phyloP scores from a whole-genome alignment of 2,329 filamentous ascomycete species.

The Alternaria dauci region DNA sequence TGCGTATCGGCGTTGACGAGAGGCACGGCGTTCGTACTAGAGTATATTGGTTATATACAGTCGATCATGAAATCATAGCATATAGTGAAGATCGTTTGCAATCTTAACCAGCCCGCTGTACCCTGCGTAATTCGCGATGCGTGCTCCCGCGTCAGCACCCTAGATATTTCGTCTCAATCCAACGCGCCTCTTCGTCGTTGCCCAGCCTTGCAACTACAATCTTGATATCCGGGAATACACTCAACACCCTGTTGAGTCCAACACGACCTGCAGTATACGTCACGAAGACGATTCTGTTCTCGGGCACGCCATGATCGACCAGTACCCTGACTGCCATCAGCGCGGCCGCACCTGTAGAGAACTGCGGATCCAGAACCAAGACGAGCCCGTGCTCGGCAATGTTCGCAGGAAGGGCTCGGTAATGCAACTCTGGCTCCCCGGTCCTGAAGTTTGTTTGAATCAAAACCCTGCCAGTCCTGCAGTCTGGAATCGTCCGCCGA shows the following conservation, averaged over 20 bases:
- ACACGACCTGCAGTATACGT: conserved; percentile 89
- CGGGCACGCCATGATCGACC: conserved; percentile 87
- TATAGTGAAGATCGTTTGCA: conserved; percentile 7
- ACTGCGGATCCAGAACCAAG: conserved; percentile 88
- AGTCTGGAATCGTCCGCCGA: conserved; percentile 90
- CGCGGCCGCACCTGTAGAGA: conserved; percentile 85
- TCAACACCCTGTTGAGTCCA: conserved; percentile 83
- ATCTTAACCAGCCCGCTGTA: neutral
- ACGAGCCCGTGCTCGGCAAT: conserved; percentile 81
- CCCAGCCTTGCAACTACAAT: conserved; percentile 86
- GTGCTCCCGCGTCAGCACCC: conserved; percentile 69
- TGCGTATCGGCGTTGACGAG: conserved; percentile 26
- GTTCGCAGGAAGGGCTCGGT: conserved; percentile 76
- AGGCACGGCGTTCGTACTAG: conserved; percentile 18
- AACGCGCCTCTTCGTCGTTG: conserved; percentile 82
- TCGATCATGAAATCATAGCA: conserved; percentile 6
- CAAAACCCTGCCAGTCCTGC: conserved; percentile 84
- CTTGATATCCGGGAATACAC: conserved; percentile 86
- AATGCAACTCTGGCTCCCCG: conserved; percentile 92
- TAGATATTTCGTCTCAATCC: conserved; percentile 90
- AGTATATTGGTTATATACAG: conserved; percentile 18
- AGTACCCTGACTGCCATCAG: conserved; percentile 97
- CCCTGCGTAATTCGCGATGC: neutral
- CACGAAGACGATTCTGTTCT: conserved; percentile 87
- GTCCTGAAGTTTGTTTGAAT: conserved; percentile 79